These are phyloP conservation scores for Atkinsonella texensis DNA, from an alignment of 2,329 filamentous ascomycete genomes.

Conservation along the genomic window DNA sequence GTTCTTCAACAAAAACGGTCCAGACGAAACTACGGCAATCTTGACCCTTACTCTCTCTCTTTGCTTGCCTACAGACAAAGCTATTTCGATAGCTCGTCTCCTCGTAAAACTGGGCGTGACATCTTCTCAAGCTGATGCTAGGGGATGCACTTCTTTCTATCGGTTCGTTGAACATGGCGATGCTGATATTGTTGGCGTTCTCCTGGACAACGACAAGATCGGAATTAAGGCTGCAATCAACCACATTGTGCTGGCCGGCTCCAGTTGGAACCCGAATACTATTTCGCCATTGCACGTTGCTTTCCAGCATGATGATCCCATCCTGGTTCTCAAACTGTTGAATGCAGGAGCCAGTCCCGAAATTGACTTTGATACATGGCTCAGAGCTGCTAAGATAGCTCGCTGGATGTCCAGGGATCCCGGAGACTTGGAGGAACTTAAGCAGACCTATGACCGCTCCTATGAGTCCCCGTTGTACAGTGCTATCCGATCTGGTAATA, in stretches of 20 bases:
- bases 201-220: constrained; percentile 45
- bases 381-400: constrained; percentile 41
- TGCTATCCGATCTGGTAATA: constrained; percentile 36
- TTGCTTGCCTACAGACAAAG: constrained; percentile 48
- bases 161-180: constrained; percentile 44
- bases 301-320: constrained; percentile 37
- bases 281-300: constrained; percentile 46
- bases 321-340: constrained; percentile 48
- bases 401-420: constrained; percentile 22
- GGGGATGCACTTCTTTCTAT: constrained; percentile 54
- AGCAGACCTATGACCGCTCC: constrained; percentile 31
- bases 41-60: constrained; percentile 59
- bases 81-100: constrained; percentile 50
- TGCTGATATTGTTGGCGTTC: constrained; percentile 32
- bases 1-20: constrained; percentile 33
- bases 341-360: constrained; percentile 46
- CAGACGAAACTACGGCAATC: constrained; percentile 45
- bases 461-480: constrained; percentile 54
- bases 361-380: constrained; percentile 52
- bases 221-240: constrained; percentile 54
- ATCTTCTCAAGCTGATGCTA: constrained; percentile 57
- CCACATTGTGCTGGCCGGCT: constrained; percentile 38
- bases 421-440: constrained; percentile 34
- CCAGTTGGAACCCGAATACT: constrained; percentile 21
- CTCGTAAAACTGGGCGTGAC: constrained; percentile 62